Conservation (phyloP, 129 eudicot genomes). For the Chrysanthemum makinoi region DNA sequence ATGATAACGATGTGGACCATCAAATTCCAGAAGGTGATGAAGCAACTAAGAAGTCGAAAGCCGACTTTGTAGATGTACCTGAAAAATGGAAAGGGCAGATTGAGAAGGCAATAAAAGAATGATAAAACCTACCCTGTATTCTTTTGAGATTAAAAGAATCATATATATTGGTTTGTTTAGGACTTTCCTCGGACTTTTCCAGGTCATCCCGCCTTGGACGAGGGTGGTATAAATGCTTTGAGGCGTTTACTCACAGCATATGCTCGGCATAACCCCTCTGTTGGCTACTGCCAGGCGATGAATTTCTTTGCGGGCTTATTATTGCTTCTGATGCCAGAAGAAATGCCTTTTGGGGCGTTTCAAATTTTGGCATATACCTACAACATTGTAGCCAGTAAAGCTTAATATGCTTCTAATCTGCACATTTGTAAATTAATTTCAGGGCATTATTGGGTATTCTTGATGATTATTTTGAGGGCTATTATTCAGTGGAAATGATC, state of each 20-base stretch:
- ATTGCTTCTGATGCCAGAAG: slow-evolving; percentile 97
- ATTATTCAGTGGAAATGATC: slow-evolving; percentile 91
- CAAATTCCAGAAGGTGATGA: too few species aligned
- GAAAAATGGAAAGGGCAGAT: too few species aligned
- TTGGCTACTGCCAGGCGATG: slow-evolving; percentile 99
- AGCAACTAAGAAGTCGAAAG: too few species aligned
- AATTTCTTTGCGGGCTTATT: slow-evolving; percentile 93
- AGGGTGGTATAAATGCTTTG: slow-evolving; percentile 89
- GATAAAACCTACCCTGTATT: too few species aligned
- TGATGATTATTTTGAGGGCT: slow-evolving; percentile 97
- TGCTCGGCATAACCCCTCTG: slow-evolving; percentile 94
- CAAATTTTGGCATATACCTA: neutral
- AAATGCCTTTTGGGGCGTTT: slow-evolving; percentile 96
- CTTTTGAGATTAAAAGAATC: too few species aligned
- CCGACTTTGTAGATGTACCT: too few species aligned
- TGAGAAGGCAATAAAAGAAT: too few species aligned
- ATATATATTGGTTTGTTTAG: slow-evolving; percentile 29
- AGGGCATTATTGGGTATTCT: slow-evolving; percentile 94
- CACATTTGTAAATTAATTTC: slow-evolving; percentile 26
- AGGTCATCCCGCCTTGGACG: slow-evolving; percentile 96
- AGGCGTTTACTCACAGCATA: slow-evolving; percentile 96
- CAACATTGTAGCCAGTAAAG: slow-evolving; percentile 1
- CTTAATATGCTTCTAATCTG: neutral
- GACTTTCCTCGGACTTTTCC: slow-evolving; percentile 97
- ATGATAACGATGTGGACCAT: too few species aligned